Percentiles rank a stretch among this genome's conserved stretches.
phyloP scores from a whole-genome alignment of 2,329 filamentous ascomycete genomes.

The Pyricularia pennisetigena region DNA sequence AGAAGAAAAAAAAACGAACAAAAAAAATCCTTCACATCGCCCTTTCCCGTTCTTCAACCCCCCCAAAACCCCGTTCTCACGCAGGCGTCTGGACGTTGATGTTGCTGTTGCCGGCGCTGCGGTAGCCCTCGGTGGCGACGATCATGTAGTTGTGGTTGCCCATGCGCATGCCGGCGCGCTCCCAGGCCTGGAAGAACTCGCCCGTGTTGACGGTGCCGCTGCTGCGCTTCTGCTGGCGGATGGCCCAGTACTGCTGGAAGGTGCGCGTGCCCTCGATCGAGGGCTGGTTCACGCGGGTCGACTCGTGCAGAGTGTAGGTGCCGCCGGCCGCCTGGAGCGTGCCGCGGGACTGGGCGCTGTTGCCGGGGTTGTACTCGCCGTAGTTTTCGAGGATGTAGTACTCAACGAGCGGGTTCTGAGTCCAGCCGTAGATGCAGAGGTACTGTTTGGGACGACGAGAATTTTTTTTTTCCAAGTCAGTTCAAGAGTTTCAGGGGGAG shows the following conservation, averaged over 20 bases:
- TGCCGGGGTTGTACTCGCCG: slow-evolving; percentile 10
- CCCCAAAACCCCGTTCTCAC: no score
- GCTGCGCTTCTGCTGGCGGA: slow-evolving; percentile 37
- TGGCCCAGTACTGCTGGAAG: slow-evolving; percentile 40
- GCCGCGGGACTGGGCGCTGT: slow-evolving; percentile 14
- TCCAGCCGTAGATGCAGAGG: slow-evolving; percentile 12
- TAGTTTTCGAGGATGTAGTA: slow-evolving; percentile 13
- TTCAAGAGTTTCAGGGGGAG: neutral
- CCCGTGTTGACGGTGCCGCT: slow-evolving; percentile 34
- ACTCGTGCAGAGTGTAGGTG: slow-evolving; percentile 24
- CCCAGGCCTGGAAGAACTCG: slow-evolving; percentile 41
- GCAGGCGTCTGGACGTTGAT: slow-evolving; percentile 22
- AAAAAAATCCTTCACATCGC: no score
- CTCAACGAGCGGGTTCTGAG: slow-evolving; percentile 11
- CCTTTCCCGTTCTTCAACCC: no score
- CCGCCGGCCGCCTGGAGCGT: slow-evolving; percentile 20
- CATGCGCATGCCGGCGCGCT: slow-evolving; percentile 27
- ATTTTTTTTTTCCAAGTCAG: neutral
- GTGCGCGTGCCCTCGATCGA: slow-evolving; percentile 35
- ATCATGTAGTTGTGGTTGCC: slow-evolving; percentile 38
- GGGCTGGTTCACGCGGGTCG: slow-evolving; percentile 26
- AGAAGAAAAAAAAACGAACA: no score
- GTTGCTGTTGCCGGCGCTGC: slow-evolving; percentile 27
- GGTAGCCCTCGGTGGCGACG: slow-evolving; percentile 34
- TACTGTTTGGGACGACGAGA: neutral